These are phyloP conservation scores for Daedalea quercina DNA, from an alignment of 768 basidiomycete species.

Conservation along the genomic window DNA sequence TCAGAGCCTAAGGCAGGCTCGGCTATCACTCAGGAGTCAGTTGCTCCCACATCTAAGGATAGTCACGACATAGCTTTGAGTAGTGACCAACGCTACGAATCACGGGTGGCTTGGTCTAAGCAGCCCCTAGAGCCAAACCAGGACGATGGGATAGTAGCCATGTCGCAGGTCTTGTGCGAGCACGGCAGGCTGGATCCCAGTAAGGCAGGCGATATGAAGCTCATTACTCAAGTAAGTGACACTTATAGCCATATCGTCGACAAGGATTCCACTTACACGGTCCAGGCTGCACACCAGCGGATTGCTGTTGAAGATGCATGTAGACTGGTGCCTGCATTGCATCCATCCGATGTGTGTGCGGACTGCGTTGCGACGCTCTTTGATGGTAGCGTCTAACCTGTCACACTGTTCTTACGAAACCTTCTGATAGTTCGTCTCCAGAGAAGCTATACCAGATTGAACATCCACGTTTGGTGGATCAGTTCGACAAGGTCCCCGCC, in stretches of 20 bases:
- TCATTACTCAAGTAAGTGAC: constrained; percentile 46
- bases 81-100: neutral
- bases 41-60: neutral
- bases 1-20: neutral
- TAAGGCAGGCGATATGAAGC: constrained; percentile 59
- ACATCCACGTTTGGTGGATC: constrained; percentile 54
- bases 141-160: constrained; percentile 9
- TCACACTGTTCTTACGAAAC: too few species aligned
- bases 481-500: constrained; percentile 49
- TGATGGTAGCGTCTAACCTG: constrained; percentile 36
- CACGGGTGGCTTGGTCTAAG: neutral
- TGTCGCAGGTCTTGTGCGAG: constrained; percentile 48
- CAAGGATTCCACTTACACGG: neutral
- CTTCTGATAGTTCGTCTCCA: constrained; percentile 20
- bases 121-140: neutral
- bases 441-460: constrained; percentile 65
- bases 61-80: neutral
- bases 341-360: constrained; percentile 49
- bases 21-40: neutral
- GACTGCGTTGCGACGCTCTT: constrained; percentile 53
- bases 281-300: constrained; percentile 38
- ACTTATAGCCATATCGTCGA: neutral
- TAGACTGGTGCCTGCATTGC: constrained; percentile 40
- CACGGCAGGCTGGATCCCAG: constrained; percentile 59
- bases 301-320: constrained; percentile 36